Percentiles rank a stretch among this genome's conserved stretches.
Conservation (phyloP, 2,329 filamentous ascomycete species). For the Colletotrichum phormii region DNA sequence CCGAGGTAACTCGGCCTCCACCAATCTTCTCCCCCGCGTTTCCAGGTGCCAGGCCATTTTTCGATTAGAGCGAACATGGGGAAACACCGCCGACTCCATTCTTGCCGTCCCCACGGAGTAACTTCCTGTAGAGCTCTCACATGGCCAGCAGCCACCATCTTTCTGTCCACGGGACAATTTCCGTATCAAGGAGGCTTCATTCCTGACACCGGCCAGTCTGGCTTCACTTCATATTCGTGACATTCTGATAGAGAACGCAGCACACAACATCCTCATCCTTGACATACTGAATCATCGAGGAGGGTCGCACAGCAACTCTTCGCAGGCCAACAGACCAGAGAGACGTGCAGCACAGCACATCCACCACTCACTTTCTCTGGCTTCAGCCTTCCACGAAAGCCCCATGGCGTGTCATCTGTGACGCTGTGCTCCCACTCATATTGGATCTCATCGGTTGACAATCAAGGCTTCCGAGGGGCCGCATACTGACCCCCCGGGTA, state of each 20-base stretch:
- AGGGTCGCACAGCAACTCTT: conserved; percentile 4
- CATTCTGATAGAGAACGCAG: conserved; percentile 14
- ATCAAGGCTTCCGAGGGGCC: not conserved
- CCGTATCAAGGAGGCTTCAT: conserved; percentile 4
- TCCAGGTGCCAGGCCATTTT: conserved; percentile 23
- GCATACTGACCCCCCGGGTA: not conserved
- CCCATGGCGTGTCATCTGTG: conserved; percentile 12
- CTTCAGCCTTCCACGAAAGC: not conserved
- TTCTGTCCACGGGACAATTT: conserved; percentile 32
- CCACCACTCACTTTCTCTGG: not conserved
- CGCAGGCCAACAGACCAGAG: not conserved
- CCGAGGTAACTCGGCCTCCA: conserved; percentile 37
- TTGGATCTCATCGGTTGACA: not conserved
- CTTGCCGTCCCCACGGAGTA: too few relatives aligned
- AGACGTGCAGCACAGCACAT: not conserved
- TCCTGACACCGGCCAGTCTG: not conserved
- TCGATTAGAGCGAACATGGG: conserved; percentile 19
- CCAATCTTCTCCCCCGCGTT: conserved; percentile 30
- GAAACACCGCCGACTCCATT: not conserved
- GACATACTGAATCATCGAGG: not conserved
- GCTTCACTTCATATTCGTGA: not conserved
- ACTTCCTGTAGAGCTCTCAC: conserved; percentile 5
- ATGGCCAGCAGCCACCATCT: not conserved
- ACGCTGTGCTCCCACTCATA: conserved; percentile 8
- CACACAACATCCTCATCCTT: not conserved